A percentile compares a stretch with the other conserved stretches of the same genome.
Evolutionary conservation across 371 early-diverging fungal species (phyloP).

Genomic region (Lichtheimia ramosa): DNA sequence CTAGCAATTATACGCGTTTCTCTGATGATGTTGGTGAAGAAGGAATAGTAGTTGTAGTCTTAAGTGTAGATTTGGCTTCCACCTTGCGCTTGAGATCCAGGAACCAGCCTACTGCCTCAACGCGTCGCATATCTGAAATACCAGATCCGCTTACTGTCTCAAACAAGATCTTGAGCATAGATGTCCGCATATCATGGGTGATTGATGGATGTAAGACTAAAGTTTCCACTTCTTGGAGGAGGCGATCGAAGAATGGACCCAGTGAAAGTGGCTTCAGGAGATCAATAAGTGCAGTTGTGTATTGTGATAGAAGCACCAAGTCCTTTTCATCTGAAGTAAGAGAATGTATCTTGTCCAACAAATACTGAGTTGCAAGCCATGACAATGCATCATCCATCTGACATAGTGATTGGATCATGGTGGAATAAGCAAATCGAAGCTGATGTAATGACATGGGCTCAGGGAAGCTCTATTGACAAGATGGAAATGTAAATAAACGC

Average conservation of each 20-base stretch:
- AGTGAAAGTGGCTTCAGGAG: constrained; percentile 46
- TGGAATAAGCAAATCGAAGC: constrained; percentile 57
- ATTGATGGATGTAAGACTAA: constrained; percentile 22
- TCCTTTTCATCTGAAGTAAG: constrained; percentile 20
- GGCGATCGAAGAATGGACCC: constrained; percentile 45
- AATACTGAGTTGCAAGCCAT: constrained; percentile 56
- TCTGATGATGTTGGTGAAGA: too few relatives aligned
- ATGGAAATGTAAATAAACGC: not conserved
- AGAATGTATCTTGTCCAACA: constrained; percentile 39
- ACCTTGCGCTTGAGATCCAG: constrained; percentile 37
- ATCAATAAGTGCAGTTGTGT: constrained; percentile 37
- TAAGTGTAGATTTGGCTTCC: not conserved
- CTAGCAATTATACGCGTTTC: too few relatives aligned
- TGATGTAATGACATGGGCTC: constrained; percentile 59
- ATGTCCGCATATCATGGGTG: constrained; percentile 22
- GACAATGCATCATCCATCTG: constrained; percentile 61
- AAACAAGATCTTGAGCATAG: constrained; percentile 43
- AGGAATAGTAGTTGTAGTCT: too few relatives aligned
- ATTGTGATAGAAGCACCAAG: constrained; percentile 26
- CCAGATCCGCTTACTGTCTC: constrained; percentile 51
- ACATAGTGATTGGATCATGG: constrained; percentile 57
- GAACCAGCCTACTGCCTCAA: constrained; percentile 52
- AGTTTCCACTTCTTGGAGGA: constrained; percentile 21
- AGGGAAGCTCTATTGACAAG: constrained; percentile 47
- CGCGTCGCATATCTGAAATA: constrained; percentile 50